Evolutionary conservation across 371 early-diverging fungal species (phyloP).

Genomic region (Cladochytrium tenue): DNA sequence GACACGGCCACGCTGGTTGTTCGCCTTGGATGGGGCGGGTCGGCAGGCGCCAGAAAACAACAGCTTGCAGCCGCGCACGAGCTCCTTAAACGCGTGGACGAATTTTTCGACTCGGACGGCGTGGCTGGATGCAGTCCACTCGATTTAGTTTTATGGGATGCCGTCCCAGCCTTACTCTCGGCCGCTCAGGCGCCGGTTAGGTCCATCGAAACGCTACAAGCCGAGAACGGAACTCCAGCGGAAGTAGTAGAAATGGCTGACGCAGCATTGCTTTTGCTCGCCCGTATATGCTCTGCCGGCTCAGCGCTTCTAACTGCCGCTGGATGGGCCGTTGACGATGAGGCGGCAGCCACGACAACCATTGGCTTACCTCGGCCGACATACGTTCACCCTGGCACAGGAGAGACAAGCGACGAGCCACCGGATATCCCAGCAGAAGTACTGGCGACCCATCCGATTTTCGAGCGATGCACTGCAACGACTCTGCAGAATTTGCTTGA

Average conservation of each 20-base stretch:
- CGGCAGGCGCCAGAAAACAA: no score
- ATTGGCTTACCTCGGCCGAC: constrained; percentile 25
- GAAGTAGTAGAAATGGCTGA: constrained; percentile 27
- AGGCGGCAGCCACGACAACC: no score
- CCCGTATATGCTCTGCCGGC: constrained; percentile 17
- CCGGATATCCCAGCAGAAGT: constrained; percentile 21
- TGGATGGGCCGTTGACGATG: constrained; percentile 30
- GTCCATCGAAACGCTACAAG: constrained; percentile 11
- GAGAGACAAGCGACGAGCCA: constrained; percentile 19
- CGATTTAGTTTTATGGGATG: constrained; percentile 24
- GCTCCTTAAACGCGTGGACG: no score
- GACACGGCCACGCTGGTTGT: no score
- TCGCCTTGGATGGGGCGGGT: no score
- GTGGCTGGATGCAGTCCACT: no score
- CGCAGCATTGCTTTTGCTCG: constrained; percentile 18
- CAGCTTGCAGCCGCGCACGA: no score
- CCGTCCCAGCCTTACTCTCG: constrained; percentile 24
- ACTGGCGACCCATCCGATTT: no score
- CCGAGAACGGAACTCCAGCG: constrained; percentile 18
- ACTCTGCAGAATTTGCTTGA: background rate
- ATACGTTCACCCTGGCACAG: constrained; percentile 22
- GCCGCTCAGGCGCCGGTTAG: constrained; percentile 24
- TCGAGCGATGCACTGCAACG: background rate
- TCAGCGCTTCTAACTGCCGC: constrained; percentile 4
- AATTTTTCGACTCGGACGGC: no score